Conservation (phyloP, 495 filamentous ascomycete species). For the Friedmanniomyces endolithicus region DNA sequence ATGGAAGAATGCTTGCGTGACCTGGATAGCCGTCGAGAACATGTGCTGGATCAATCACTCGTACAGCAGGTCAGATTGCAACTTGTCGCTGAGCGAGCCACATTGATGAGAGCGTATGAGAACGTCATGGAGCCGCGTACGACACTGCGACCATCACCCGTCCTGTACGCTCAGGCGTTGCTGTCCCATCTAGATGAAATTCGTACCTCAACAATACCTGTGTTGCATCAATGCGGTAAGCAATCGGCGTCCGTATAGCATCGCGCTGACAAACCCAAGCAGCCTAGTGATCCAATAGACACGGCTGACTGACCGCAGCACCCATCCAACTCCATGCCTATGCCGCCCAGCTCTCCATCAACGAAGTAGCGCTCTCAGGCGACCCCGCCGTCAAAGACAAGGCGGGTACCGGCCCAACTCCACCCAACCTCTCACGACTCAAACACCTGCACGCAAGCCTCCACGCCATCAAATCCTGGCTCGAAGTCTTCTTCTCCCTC, state of each 20-base stretch:
- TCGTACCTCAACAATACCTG: not conserved
- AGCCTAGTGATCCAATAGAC: not conserved
- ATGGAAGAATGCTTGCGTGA: conserved; percentile 41
- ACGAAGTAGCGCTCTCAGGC: not conserved
- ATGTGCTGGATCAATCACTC: conserved; percentile 38
- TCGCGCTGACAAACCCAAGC: not conserved
- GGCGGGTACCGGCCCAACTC: not conserved
- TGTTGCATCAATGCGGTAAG: not conserved
- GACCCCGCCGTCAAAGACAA: not conserved
- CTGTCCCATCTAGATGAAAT: not conserved
- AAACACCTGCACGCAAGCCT: not conserved
- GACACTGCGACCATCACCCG: not conserved
- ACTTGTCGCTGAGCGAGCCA: conserved; percentile 22
- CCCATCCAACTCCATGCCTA: not conserved
- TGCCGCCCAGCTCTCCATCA: not conserved
- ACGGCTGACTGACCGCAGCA: not conserved
- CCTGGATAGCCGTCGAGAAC: conserved; percentile 35
- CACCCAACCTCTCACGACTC: not conserved
- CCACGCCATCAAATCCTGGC: not conserved
- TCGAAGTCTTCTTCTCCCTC: not conserved
- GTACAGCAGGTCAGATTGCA: conserved; percentile 36
- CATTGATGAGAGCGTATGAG: not conserved
- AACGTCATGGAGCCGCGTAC: not conserved
- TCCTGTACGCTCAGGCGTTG: not conserved
- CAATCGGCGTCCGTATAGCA: too few relatives aligned